These are phyloP conservation scores for Silene vulgaris DNA, from an alignment of 179 eudicot species.

Conservation along the genomic window DNA sequence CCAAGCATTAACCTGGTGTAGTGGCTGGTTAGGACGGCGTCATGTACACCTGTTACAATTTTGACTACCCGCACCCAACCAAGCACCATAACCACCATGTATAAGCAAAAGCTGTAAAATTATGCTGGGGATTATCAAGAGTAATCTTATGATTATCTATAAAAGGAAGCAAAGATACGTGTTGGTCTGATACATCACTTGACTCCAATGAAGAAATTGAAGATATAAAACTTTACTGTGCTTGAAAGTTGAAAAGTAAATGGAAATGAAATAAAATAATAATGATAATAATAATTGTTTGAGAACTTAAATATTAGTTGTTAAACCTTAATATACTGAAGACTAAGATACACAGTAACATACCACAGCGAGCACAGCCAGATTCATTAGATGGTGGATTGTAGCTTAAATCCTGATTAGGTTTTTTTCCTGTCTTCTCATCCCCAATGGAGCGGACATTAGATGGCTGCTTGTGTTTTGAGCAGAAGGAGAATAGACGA, in stretches of 20 bases:
- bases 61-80: too few species aligned
- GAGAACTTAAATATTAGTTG: not conserved
- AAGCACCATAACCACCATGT: not conserved
- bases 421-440: constrained; percentile 36
- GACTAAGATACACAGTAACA: constrained; percentile 15
- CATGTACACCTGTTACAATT: too few species aligned
- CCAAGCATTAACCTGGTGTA: too few species aligned
- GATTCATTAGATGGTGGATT: constrained; percentile 66
- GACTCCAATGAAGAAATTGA: not conserved
- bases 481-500: constrained; percentile 82
- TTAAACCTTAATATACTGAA: constrained; percentile 3
- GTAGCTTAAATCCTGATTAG: constrained; percentile 39
- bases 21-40: too few species aligned
- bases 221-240: not conserved
- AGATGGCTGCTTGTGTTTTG: constrained; percentile 65
- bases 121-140: not conserved
- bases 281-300: not conserved
- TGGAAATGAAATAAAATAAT: not conserved
- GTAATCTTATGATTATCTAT: not conserved
- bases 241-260: not conserved
- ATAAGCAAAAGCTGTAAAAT: not conserved
- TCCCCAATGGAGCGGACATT: constrained; percentile 39
- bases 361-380: constrained; percentile 98
- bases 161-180: not conserved
- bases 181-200: not conserved